Conservation (phyloP, 164 flowering plant genomes). For the Litsea cubeba region DNA sequence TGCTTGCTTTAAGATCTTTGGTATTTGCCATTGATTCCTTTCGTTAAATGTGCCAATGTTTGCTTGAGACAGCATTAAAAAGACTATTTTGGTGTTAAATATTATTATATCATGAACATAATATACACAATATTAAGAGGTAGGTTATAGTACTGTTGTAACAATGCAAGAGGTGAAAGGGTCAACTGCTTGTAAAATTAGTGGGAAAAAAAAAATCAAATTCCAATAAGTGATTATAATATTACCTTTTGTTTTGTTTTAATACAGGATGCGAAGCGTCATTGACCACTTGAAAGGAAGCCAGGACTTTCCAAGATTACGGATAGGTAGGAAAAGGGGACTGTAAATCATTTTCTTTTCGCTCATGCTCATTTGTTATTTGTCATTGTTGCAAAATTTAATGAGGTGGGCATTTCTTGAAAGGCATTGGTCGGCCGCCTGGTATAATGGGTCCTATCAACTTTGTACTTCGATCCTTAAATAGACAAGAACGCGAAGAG, state of each 20-base stretch:
- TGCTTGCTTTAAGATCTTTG: neutral
- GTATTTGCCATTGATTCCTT: neutral
- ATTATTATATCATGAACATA: no score
- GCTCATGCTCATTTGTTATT: neutral
- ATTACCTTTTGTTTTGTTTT: neutral
- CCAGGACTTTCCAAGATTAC: slow-evolving; percentile 81
- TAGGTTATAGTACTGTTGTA: neutral
- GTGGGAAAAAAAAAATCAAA: neutral
- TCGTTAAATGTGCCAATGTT: neutral
- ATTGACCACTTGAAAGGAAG: slow-evolving; percentile 72
- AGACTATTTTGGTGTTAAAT: no score
- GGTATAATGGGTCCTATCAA: slow-evolving; percentile 74
- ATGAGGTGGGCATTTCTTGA: slow-evolving; percentile 1
- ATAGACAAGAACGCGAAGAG: slow-evolving; percentile 75
- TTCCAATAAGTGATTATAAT: neutral
- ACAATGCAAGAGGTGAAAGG: neutral
- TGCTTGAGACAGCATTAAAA: neutral
- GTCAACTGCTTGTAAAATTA: neutral
- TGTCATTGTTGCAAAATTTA: neutral
- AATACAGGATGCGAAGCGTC: slow-evolving; percentile 79
- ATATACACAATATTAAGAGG: no score
- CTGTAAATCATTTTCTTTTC: neutral
- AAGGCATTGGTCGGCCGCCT: slow-evolving; percentile 95
- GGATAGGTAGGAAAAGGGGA: slow-evolving; percentile 49
- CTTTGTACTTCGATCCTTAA: slow-evolving; percentile 80